Evolutionary conservation across 2,329 filamentous ascomycete genomes (phyloP).

Genomic region (Aspergillus sp.): DNA sequence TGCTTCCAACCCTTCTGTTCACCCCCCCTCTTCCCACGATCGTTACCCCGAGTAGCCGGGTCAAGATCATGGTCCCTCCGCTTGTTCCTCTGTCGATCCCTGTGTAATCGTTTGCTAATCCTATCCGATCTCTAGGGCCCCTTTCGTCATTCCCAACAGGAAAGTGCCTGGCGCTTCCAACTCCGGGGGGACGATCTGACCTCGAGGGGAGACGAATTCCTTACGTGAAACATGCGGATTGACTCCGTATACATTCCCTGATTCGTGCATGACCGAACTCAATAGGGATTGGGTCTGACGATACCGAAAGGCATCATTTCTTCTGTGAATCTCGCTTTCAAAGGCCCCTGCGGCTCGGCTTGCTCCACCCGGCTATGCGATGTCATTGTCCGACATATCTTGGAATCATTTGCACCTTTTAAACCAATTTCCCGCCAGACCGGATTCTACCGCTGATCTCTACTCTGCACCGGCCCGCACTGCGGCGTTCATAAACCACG

Average conservation of each 20-base stretch:
- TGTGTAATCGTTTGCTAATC: slow-evolving; percentile 8
- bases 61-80: neutral
- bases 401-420: slow-evolving; percentile 32
- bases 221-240: slow-evolving; percentile 14
- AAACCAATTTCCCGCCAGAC: slow-evolving; percentile 28
- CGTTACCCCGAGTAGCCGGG: neutral
- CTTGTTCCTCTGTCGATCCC: neutral
- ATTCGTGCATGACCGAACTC: neutral
- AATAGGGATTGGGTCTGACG: slow-evolving; percentile 2
- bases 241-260: slow-evolving; percentile 11
- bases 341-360: slow-evolving; percentile 8
- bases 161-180: slow-evolving; percentile 5
- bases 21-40: neutral
- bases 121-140: slow-evolving; percentile 4
- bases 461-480: slow-evolving; percentile 23
- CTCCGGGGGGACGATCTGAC: slow-evolving; percentile 1
- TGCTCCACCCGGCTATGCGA: slow-evolving; percentile 23
- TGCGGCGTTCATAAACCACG: slow-evolving; percentile 19
- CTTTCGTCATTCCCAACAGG: slow-evolving; percentile 5
- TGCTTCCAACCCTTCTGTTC: neutral
- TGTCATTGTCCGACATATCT: slow-evolving; percentile 35
- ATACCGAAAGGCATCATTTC: slow-evolving; percentile 7
- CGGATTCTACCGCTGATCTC: slow-evolving; percentile 22
- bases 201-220: slow-evolving; percentile 2
- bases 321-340: slow-evolving; percentile 10